Evolutionary conservation across 306 rosid species (phyloP).

Genomic region (Sechiopsis laciniata): DNA sequence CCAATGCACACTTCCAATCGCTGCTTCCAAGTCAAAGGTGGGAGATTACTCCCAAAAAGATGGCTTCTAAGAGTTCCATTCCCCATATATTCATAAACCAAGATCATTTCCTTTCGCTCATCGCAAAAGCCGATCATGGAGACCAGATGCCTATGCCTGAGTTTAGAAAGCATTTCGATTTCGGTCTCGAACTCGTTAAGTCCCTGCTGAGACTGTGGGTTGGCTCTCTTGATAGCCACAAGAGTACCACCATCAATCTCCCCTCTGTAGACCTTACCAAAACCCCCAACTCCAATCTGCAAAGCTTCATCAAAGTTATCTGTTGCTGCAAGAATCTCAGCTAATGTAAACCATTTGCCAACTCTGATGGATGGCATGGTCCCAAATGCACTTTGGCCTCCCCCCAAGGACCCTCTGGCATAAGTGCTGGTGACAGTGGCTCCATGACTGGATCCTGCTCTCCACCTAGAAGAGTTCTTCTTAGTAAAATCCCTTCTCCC

Average conservation of each 20-base stretch:
- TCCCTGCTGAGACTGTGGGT: conserved; percentile 87
- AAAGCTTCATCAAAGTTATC: conserved; percentile 65
- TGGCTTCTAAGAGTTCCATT: conserved; percentile 93
- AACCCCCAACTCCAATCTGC: conserved; percentile 90
- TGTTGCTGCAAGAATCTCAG: conserved; percentile 70
- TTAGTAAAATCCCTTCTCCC: conserved; percentile 42
- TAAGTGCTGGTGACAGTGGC: conserved; percentile 41
- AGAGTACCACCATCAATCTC: conserved; percentile 65
- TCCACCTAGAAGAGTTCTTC: conserved; percentile 53
- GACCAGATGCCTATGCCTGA: conserved; percentile 87
- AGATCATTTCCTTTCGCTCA: conserved; percentile 84
- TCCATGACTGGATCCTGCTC: conserved; percentile 58
- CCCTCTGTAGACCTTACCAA: conserved; percentile 92
- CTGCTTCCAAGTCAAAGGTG: conserved; percentile 77
- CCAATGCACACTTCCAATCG: conserved; percentile 86
- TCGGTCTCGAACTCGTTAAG: conserved; percentile 86
- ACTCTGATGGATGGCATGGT: conserved; percentile 41
- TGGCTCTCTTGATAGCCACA: conserved; percentile 81
- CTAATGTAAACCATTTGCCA: conserved; percentile 65
- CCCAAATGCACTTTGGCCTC: conserved; percentile 48
- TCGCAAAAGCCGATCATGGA: conserved; percentile 93
- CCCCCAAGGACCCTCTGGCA: conserved; percentile 51
- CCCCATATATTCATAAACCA: conserved; percentile 93
- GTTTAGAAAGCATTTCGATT: conserved; percentile 98
- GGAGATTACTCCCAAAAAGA: conserved; percentile 74